Conservation (phyloP, 768 basidiomycete genomes). For the Amanita muscaria region DNA sequence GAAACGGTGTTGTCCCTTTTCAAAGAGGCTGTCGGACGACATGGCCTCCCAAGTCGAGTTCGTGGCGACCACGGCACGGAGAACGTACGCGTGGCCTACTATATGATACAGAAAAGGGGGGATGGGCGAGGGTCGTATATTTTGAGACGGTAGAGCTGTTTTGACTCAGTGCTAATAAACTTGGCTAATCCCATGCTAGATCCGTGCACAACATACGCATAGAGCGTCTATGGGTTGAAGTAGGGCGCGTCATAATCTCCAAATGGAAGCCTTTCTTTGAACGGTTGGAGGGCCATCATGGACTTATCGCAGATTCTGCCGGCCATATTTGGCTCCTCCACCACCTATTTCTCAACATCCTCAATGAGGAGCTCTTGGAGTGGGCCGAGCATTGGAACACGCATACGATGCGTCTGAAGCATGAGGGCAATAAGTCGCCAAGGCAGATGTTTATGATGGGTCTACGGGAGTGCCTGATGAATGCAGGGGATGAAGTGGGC, state of each 20-base stretch:
- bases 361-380: slow-evolving; percentile 18
- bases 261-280: slow-evolving; percentile 27
- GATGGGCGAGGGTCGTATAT: slow-evolving; percentile 18
- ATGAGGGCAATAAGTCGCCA: slow-evolving; percentile 9
- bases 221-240: slow-evolving; percentile 29
- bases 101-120: slow-evolving; percentile 17
- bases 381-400: slow-evolving; percentile 25
- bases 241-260: slow-evolving; percentile 20
- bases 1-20: slow-evolving; percentile 32
- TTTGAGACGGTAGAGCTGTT: slow-evolving; percentile 17
- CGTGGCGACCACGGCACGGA: slow-evolving; percentile 23
- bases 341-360: slow-evolving; percentile 21
- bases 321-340: slow-evolving; percentile 29
- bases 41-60: slow-evolving; percentile 18
- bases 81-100: slow-evolving; percentile 17
- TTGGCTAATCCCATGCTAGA: not conserved
- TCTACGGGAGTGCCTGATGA: slow-evolving; percentile 7
- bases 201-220: slow-evolving; percentile 20
- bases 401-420: slow-evolving; percentile 14
- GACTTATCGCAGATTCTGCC: slow-evolving; percentile 16
- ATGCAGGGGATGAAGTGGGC: not conserved
- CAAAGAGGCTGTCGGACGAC: slow-evolving; percentile 9
- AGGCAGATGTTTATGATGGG: slow-evolving; percentile 15
- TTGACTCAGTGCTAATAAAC: not conserved
- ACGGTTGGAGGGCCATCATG: slow-evolving; percentile 18